Conservation (phyloP, 148 eudicot genomes). For the Fagopyrum tataricum region DNA sequence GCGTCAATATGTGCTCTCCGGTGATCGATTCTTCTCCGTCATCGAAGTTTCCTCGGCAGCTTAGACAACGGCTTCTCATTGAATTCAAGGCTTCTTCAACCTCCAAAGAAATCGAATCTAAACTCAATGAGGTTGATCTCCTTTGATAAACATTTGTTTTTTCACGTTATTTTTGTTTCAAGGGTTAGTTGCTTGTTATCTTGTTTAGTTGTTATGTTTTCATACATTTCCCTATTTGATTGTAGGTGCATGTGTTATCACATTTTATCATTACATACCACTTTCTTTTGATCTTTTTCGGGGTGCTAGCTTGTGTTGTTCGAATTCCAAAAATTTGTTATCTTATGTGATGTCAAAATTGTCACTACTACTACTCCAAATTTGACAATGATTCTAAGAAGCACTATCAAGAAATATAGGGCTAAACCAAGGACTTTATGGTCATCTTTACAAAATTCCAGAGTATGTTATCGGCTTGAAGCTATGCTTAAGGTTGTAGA, state of each 20-base stretch:
- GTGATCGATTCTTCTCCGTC: conserved; percentile 23
- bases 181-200: neutral
- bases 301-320: neutral
- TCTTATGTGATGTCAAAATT: neutral
- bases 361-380: conserved; percentile 9
- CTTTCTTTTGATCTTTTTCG: neutral
- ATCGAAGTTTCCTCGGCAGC: conserved; percentile 32
- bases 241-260: neutral
- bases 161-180: neutral
- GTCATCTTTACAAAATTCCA: no score
- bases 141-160: conserved; percentile 38
- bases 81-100: conserved; percentile 32
- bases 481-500: no score
- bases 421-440: no score
- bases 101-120: conserved; percentile 45
- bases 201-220: neutral
- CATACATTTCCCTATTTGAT: neutral
- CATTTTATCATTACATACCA: neutral
- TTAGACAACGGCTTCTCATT: conserved; percentile 34
- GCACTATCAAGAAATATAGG: no score
- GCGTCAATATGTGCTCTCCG: conserved; percentile 32
- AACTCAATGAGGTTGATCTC: conserved; percentile 42
- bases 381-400: no score
- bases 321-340: neutral
- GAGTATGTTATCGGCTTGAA: no score